These are phyloP conservation scores for Fallopia convolvulus DNA, from an alignment of 148 eudicot genomes.

Conservation along the genomic window DNA sequence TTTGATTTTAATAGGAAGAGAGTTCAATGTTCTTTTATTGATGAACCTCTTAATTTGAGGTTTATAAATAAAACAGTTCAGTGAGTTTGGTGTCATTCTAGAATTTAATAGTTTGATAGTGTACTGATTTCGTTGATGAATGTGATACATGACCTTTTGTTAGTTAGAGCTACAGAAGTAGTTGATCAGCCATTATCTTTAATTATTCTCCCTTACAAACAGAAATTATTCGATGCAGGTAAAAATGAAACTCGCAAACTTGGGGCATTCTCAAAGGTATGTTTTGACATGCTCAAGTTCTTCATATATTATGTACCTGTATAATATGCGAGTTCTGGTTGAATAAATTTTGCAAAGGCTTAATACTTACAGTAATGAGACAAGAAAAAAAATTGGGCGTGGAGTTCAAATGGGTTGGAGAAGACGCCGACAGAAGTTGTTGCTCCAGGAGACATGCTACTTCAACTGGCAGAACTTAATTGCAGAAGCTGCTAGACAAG, in stretches of 20 bases:
- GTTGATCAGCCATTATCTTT: neutral
- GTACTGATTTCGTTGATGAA: neutral
- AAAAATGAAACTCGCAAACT: constrained; percentile 57
- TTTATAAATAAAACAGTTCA: neutral
- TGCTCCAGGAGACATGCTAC: constrained; percentile 62
- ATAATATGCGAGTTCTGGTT: neutral
- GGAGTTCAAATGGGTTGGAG: constrained; percentile 79
- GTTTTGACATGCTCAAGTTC: neutral
- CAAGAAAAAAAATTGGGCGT: constrained; percentile 60
- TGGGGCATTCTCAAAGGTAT: constrained; percentile 81
- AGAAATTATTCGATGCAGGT: constrained; percentile 41
- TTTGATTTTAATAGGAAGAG: neutral
- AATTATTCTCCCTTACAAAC: neutral
- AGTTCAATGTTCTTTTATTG: neutral
- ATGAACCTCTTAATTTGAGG: neutral
- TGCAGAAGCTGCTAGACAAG: constrained; percentile 69
- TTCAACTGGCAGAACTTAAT: constrained; percentile 73
- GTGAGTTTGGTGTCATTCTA: neutral
- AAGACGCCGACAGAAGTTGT: constrained; percentile 52
- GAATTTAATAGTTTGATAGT: neutral
- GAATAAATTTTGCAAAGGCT: neutral
- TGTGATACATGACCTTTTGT: neutral
- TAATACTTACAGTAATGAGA: constrained; percentile 51
- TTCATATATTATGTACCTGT: neutral
- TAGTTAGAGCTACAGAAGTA: neutral